phyloP scores from a whole-genome alignment of 2,329 filamentous ascomycete genomes.

The Pyrenophora teres region DNA sequence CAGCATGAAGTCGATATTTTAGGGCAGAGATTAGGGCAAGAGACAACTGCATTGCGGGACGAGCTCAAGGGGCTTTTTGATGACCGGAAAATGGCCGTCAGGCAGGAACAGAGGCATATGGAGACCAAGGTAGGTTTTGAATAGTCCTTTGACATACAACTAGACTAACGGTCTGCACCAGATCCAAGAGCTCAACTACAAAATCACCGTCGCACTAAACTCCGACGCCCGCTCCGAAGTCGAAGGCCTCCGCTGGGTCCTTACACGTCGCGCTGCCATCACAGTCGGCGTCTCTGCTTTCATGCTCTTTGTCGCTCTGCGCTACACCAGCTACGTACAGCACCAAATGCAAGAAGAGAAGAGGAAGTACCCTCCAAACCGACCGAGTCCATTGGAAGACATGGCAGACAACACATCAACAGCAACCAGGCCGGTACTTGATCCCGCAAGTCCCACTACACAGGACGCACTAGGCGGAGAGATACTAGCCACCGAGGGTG shows the following conservation, averaged over 20 bases:
- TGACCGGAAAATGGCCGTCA: slow-evolving; percentile 88
- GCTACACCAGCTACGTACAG: slow-evolving; percentile 47
- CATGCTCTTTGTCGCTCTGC: slow-evolving; percentile 51
- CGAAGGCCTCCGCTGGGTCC: slow-evolving; percentile 86
- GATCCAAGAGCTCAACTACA: slow-evolving; percentile 95
- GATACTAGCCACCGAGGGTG: slow-evolving; percentile 39
- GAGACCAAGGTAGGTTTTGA: slow-evolving; percentile 70
- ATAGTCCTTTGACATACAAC: neutral
- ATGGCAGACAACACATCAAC: neutral
- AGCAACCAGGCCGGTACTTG: slow-evolving; percentile 1
- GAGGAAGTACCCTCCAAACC: slow-evolving; percentile 39
- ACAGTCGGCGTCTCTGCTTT: slow-evolving; percentile 58
- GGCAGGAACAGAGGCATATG: slow-evolving; percentile 82
- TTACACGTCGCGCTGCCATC: slow-evolving; percentile 67
- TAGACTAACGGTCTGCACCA: slow-evolving; percentile 39
- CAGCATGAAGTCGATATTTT: slow-evolving; percentile 97
- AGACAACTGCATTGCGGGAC: slow-evolving; percentile 80
- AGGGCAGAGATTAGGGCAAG: slow-evolving; percentile 81
- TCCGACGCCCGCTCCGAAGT: slow-evolving; percentile 92
- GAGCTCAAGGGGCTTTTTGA: slow-evolving; percentile 96
- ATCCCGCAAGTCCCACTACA: slow-evolving; percentile 7
- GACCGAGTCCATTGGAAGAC: slow-evolving; percentile 20
- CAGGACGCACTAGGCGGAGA: slow-evolving; percentile 38
- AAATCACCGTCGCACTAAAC: slow-evolving; percentile 87
- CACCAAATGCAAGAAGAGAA: slow-evolving; percentile 48